phyloP scores from a whole-genome alignment of 768 basidiomycete genomes.

The Clathrus columnatus region DNA sequence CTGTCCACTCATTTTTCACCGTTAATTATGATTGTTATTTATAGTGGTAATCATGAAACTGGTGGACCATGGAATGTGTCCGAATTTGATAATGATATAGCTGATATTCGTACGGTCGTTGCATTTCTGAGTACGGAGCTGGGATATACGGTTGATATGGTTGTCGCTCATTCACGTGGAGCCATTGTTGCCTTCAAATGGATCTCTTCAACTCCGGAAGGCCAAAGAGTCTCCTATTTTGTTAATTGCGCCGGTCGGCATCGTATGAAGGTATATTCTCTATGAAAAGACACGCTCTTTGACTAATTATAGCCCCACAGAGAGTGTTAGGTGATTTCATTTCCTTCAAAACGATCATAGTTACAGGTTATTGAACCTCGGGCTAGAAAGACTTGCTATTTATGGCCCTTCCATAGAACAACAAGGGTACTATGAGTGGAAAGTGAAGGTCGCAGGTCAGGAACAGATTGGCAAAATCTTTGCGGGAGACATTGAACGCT shows the following conservation, averaged over 20 bases:
- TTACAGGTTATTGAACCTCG: background rate
- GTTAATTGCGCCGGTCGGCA: conserved; percentile 74
- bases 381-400: conserved; percentile 17
- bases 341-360: background rate
- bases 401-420: conserved; percentile 45
- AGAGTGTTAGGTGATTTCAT: background rate
- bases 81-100: conserved; percentile 48
- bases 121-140: conserved; percentile 46
- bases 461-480: conserved; percentile 41
- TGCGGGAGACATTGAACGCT: conserved; percentile 51
- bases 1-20: background rate
- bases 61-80: conserved; percentile 57
- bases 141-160: conserved; percentile 59
- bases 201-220: conserved; percentile 56
- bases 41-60: conserved; percentile 71
- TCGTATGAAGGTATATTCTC: conserved; percentile 60
- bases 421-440: conserved; percentile 56
- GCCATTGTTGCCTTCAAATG: conserved; percentile 60
- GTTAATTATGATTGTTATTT: background rate
- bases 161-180: conserved; percentile 76
- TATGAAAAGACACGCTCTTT: background rate
- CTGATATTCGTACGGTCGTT: conserved; percentile 60
- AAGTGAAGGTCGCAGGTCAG: conserved; percentile 58
- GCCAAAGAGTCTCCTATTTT: conserved; percentile 45
- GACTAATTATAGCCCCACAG: background rate